Conservation (phyloP, 352 stramenopile genomes). For the Globisporangium abappressorium region DNA sequence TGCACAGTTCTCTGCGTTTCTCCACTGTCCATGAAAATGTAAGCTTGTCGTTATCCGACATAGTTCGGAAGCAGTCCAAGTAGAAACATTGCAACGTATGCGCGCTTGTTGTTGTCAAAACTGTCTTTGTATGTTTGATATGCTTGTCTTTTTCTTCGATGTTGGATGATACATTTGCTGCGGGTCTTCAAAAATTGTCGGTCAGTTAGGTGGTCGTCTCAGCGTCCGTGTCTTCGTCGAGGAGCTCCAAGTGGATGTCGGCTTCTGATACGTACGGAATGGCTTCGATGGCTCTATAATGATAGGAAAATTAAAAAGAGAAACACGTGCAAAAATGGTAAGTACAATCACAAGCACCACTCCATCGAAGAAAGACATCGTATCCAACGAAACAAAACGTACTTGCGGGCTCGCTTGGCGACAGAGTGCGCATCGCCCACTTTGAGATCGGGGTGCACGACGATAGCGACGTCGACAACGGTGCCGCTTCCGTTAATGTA, state of each 20-base stretch:
- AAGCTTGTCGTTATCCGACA: too few relatives aligned
- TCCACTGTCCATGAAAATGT: too few relatives aligned
- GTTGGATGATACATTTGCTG: slow-evolving; percentile 4
- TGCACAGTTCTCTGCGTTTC: too few relatives aligned
- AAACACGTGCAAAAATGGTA: background rate
- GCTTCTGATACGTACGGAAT: slow-evolving; percentile 77
- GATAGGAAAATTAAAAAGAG: background rate
- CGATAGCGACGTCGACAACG: slow-evolving; percentile 74
- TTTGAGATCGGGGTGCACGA: slow-evolving; percentile 71
- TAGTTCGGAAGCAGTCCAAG: too few relatives aligned
- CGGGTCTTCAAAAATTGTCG: background rate
- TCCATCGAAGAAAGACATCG: too few relatives aligned
- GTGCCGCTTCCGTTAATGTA: slow-evolving; percentile 60
- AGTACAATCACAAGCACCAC: background rate
- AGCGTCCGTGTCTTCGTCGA: slow-evolving; percentile 49
- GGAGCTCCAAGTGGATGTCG: slow-evolving; percentile 82
- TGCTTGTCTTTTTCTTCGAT: background rate
- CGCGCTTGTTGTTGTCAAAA: background rate
- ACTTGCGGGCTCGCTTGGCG: slow-evolving; percentile 72
- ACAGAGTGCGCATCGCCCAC: slow-evolving; percentile 72
- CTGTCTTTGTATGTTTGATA: background rate
- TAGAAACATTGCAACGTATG: background rate
- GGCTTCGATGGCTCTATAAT: slow-evolving; percentile 64
- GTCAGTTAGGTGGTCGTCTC: background rate
- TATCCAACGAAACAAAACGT: slow-evolving; percentile 8